phyloP scores from a whole-genome alignment of 164 flowering plant genomes.

The Taxillus chinensis region DNA sequence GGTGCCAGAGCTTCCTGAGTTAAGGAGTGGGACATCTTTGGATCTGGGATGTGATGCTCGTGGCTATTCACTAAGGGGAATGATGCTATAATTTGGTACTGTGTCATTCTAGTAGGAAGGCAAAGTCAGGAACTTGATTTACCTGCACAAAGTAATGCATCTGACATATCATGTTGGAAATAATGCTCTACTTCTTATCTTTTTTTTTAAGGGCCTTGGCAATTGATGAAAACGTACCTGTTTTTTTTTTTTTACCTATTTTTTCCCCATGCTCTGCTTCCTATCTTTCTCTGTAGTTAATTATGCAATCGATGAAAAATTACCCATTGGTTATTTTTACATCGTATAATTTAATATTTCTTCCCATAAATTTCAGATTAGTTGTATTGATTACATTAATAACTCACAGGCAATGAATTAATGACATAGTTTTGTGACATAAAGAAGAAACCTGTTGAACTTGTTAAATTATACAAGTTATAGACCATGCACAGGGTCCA shows the following conservation, averaged over 20 bases:
- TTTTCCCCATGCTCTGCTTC: too few species aligned
- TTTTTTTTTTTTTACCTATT: too few species aligned
- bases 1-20: conserved; percentile 75
- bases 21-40: conserved; percentile 67
- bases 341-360: too few species aligned
- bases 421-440: too few species aligned
- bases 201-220: not conserved
- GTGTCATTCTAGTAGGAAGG: conserved; percentile 81
- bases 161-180: conserved; percentile 2
- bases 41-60: conserved; percentile 91
- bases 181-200: not conserved
- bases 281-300: too few species aligned
- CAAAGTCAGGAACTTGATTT: conserved; percentile 56
- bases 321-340: too few species aligned
- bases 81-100: conserved; percentile 69
- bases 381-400: too few species aligned
- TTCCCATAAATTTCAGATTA: too few species aligned
- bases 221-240: not conserved
- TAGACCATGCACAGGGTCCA: conserved; percentile 89
- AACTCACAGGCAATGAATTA: too few species aligned
- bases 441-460: too few species aligned
- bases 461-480: conserved; percentile 14
- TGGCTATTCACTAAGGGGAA: conserved; percentile 80
- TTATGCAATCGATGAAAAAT: too few species aligned
- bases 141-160: conserved; percentile 77